These are phyloP conservation scores for Scleroderma bovista DNA, from an alignment of 768 basidiomycete species.

Conservation along the genomic window DNA sequence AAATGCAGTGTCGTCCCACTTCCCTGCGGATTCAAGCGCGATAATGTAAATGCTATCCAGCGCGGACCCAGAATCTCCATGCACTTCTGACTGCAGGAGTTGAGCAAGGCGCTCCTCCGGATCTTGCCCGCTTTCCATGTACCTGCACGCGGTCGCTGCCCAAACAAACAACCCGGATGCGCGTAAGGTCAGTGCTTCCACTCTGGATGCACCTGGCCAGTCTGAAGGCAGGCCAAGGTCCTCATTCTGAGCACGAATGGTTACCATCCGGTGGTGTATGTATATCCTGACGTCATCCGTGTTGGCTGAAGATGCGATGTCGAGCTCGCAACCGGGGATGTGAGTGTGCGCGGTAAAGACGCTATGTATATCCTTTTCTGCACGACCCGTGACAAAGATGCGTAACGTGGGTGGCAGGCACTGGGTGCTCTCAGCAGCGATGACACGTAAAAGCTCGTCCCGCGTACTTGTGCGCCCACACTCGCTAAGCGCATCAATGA, in stretches of 20 bases:
- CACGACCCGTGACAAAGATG: slow-evolving; percentile 29
- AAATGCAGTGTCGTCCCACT: slow-evolving; percentile 26
- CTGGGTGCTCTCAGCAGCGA: slow-evolving; percentile 19
- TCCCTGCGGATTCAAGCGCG: slow-evolving; percentile 25
- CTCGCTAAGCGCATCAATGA: slow-evolving; percentile 35
- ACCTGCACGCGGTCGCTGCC: slow-evolving; percentile 29
- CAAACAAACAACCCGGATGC: slow-evolving; percentile 30
- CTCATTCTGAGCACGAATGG: slow-evolving; percentile 23
- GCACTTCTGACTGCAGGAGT: slow-evolving; percentile 16
- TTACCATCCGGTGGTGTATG: slow-evolving; percentile 21
- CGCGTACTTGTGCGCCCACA: slow-evolving; percentile 20
- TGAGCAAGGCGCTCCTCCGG: slow-evolving; percentile 25
- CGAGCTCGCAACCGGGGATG: slow-evolving; percentile 17
- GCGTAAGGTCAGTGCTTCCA: slow-evolving; percentile 16
- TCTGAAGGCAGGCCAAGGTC: slow-evolving; percentile 21
- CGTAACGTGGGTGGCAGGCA: slow-evolving; percentile 21
- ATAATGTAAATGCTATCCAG: slow-evolving; percentile 26
- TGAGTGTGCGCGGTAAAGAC: slow-evolving; percentile 9
- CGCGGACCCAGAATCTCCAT: slow-evolving; percentile 21
- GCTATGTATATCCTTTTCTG: slow-evolving; percentile 23
- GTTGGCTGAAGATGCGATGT: slow-evolving; percentile 22
- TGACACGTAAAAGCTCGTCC: slow-evolving; percentile 23
- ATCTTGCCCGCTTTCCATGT: slow-evolving; percentile 26
- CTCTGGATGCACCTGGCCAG: slow-evolving; percentile 23
- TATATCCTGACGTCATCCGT: slow-evolving; percentile 20